Conservation (phyloP, 805 yeast genomes). For the Peterozyma xylosa region DNA sequence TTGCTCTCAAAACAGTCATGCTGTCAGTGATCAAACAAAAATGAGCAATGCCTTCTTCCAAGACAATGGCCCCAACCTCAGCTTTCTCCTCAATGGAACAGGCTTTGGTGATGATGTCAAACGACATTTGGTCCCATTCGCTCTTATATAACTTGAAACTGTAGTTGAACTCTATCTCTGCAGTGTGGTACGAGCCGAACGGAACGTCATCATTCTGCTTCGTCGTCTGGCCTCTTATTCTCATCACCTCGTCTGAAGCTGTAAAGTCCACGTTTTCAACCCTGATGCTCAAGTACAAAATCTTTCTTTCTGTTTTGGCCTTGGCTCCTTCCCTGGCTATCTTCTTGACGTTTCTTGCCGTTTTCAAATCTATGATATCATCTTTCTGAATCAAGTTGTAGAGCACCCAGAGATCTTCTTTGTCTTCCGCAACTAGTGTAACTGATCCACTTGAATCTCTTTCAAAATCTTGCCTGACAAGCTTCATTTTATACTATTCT, state of each 20-base stretch:
- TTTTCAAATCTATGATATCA: conserved; percentile 65
- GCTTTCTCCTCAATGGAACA: conserved; percentile 74
- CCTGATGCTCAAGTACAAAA: conserved; percentile 49
- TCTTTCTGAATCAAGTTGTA: conserved; percentile 74
- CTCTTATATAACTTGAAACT: conserved; percentile 64
- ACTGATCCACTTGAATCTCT: conserved; percentile 60
- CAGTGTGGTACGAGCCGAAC: conserved; percentile 80
- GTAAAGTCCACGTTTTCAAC: conserved; percentile 73
- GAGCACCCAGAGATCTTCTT: conserved; percentile 85
- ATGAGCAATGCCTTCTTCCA: conserved; percentile 94
- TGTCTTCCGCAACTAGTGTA: conserved; percentile 72
- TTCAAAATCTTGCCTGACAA: conserved; percentile 39
- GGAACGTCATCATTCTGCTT: conserved; percentile 71
- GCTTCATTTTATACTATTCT: conserved; percentile 37
- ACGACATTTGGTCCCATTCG: conserved; percentile 72
- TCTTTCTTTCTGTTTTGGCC: conserved; percentile 41
- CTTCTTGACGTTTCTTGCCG: conserved; percentile 55
- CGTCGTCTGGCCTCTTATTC: conserved; percentile 73
- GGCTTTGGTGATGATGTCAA: conserved; percentile 58
- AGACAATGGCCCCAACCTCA: conserved; percentile 87
- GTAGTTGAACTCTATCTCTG: conserved; percentile 65
- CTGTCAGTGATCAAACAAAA: conserved; percentile 83
- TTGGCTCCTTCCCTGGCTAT: conserved; percentile 22
- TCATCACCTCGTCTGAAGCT: conserved; percentile 66
- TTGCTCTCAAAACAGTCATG: conserved; percentile 75